A percentile compares a stretch with the other conserved stretches of the same genome.
Conservation (phyloP, 441 rosid species). For the Syzygium syzygioides region DNA sequence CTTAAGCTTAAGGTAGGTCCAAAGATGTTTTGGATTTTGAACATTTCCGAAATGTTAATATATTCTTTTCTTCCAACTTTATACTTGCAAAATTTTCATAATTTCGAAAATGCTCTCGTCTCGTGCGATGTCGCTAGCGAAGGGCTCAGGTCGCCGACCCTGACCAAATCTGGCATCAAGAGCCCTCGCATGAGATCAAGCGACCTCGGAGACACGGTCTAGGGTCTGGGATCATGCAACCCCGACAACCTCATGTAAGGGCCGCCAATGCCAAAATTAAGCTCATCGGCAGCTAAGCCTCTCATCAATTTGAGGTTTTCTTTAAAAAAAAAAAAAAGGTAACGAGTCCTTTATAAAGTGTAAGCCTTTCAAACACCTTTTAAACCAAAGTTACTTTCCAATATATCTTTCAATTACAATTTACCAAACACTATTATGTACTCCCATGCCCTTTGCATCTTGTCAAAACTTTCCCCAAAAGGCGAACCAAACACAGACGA, state of each 20-base stretch:
- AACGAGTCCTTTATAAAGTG: not conserved
- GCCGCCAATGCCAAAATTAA: not conserved
- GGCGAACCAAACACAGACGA: not conserved
- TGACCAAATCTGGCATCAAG: not conserved
- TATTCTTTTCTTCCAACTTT: not conserved
- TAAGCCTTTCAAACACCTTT: not conserved
- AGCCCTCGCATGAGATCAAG: rapidly evolving
- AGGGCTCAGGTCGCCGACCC: rapidly evolving
- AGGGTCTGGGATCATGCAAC: not conserved
- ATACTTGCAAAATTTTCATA: not conserved
- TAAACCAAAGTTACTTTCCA: not conserved
- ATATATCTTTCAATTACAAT: not conserved
- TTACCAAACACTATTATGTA: not conserved
- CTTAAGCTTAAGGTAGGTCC: not conserved
- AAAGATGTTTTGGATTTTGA: not conserved
- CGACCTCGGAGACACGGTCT: rapidly evolving
- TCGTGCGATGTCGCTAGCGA: rapidly evolving
- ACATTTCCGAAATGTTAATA: not conserved
- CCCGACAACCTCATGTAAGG: not conserved
- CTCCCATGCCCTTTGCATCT: not conserved
- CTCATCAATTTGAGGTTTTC: not conserved
- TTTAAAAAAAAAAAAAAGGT: not conserved
- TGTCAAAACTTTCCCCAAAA: not conserved
- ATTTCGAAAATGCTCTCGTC: not conserved
- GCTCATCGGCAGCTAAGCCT: rapidly evolving